Percentiles rank a stretch among this genome's conserved stretches.
Conservation (phyloP, 164 flowering plant genomes). For the Akebia trifoliata region DNA sequence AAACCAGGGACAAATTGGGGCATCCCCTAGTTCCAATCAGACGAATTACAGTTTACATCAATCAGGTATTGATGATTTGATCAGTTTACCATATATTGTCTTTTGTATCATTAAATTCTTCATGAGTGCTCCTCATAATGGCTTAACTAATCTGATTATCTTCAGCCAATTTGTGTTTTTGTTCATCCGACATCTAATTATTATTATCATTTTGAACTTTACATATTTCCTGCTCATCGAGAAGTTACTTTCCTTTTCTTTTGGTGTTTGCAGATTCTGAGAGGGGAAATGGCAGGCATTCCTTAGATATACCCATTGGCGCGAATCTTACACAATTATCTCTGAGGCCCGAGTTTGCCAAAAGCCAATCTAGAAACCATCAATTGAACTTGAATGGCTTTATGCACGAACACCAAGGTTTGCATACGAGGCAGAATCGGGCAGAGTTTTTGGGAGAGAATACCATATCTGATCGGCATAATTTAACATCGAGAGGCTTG, state of each 20-base stretch:
- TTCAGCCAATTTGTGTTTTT: too few species aligned
- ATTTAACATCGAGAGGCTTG: conserved; percentile 35
- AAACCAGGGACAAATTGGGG: conserved; percentile 41
- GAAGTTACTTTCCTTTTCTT: too few species aligned
- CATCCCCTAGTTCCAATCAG: conserved; percentile 30
- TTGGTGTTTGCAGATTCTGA: conserved; percentile 32
- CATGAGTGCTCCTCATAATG: conserved; percentile 75
- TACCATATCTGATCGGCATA: conserved; percentile 36
- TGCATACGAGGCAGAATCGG: conserved; percentile 38
- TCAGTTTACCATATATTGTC: conserved; percentile 20
- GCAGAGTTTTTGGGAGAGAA: conserved; percentile 37
- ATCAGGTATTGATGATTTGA: conserved; percentile 37
- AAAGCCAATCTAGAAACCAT: conserved; percentile 31
- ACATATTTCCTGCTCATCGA: too few species aligned
- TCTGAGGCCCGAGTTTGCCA: conserved; percentile 33
- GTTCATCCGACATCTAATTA: too few species aligned
- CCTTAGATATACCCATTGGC: conserved; percentile 27
- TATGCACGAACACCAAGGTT: conserved; percentile 30
- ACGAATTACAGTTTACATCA: conserved; percentile 39
- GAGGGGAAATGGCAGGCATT: too few species aligned
- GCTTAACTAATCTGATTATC: too few species aligned
- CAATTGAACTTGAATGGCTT: conserved; percentile 39
- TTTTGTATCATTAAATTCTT: conserved; percentile 85
- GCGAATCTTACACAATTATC: conserved; percentile 28
- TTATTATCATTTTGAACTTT: too few species aligned